Evolutionary conservation across 352 stramenopile species (phyloP), one percentile per base, ranked within the genome.

Genomic region (Phytophthora citricola): DNA sequence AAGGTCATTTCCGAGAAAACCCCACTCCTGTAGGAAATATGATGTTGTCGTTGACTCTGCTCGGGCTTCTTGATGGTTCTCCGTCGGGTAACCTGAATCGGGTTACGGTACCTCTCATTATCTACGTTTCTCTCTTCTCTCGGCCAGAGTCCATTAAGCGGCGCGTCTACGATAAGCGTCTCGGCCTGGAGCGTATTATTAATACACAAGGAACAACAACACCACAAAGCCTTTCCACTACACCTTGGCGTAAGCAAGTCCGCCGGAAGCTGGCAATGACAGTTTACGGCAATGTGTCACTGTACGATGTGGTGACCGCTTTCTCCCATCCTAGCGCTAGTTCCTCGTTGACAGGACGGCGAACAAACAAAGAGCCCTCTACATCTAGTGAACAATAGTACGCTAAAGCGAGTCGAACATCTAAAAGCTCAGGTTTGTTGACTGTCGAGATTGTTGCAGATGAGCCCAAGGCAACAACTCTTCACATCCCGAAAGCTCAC

Each of bases 1-100:
- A 81, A 83, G 59, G 58, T 89, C 9, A 66, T 89, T 22, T 64
- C 59, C 12, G 80, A 89, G 51, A 82, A 60, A 31, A 89, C 80
- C 24, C 80, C 80, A 24, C 61, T 89, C 29, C 44, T 89, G 32
- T 73, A 53, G 29, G 55, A 15, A 31, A 15, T 1, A 55, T n/a
- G 48, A 26, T 26, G 24, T 26, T 26, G 24, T 26, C 2, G 24
- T 26, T 26, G 24, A 26, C 24, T 20, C 17, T 20, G 17, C 17
- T 20, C 17, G 0, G 0, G 17, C 17, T 20, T 20, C 17, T 20
- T 20, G 17, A 20, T 20, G 17, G 17, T 20, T 20, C 17, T 20
- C 17, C 17, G 17, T 20, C 17, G 17, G 17, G 17, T 20, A 20
- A 20, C 17, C 17, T 20, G 17, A 20, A 20, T 20, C 17, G 17